Base-by-base conservation (phyloP, 1,284 basidiomycete species). In the Pseudozyma hubeiensis region DNA sequence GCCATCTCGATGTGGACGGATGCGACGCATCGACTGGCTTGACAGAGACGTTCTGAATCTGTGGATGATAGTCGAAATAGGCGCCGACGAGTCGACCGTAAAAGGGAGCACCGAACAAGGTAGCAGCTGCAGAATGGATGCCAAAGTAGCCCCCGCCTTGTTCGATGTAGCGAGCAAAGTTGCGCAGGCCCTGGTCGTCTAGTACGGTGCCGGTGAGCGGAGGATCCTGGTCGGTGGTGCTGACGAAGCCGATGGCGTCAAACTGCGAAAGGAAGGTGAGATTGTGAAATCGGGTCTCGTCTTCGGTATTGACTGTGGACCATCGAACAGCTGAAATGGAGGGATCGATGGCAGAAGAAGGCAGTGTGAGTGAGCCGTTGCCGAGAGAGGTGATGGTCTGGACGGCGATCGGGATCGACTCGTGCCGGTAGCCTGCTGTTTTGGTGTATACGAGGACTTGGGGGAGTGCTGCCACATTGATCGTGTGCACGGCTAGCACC, bases 61-160 rank as follows among this genome's bases (percentile, higher is more conserved):
- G 86, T 0, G 91, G 89, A 79, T 93, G 91, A 81, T 91, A 91
- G 83, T 92, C 91, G 78, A 93, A 92, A 64, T 87, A 88, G 4
- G 91, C 90, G 14, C 90, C 90, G 86, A 68, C 60, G 3, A 77
- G 67, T 45, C 64, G 71, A 45, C 85, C 87, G 78, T 89, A 92
- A 81, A 90, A 92, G 0, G 88, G 88, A 4, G 89, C 88, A 75
- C 90, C 90, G 54, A 88, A 87, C 13, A 92, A 85, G 49, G 88
- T 89, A 57, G 90, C 91, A 1, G 90, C 89, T 1, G 91, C 90
- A 37, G 90, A 88, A 78, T 92, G 91, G 24, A 92, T 85, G 1
- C 87, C 91, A 41, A 89, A 85, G 64, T 91, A 92, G 79, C 90
- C 91, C 1, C 91, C 91, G 37, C 91, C 91, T 1, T 87, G 84